Conservation (phyloP, 108 stramenopile species). For the Epipyxis sp. region DNA sequence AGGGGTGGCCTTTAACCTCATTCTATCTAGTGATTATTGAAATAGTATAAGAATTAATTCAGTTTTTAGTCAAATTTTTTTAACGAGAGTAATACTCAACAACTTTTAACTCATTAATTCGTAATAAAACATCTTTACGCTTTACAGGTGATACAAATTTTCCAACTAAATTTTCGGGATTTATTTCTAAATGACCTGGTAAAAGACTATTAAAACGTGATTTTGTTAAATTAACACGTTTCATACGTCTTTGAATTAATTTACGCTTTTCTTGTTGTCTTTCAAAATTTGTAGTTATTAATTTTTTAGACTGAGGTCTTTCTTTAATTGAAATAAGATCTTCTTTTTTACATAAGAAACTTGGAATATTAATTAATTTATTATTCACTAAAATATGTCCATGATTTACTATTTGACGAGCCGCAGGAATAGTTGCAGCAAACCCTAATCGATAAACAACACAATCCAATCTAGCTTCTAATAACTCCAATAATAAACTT, state of each 20-base stretch:
- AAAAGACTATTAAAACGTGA: constrained; percentile 3
- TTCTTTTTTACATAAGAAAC: constrained; percentile 27
- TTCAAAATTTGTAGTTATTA: constrained; percentile 18
- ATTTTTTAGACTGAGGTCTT: constrained; percentile 5
- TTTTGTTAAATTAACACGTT: constrained; percentile 9
- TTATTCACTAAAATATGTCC: constrained; percentile 27
- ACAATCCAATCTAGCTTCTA: constrained; percentile 21
- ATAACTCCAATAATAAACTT: constrained; percentile 23
- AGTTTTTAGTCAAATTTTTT: constrained; percentile 21
- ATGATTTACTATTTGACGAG: constrained; percentile 14
- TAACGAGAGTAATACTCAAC: constrained; percentile 19
- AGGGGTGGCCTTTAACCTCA: constrained; percentile 31
- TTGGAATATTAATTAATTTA: constrained; percentile 19
- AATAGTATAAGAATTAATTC: neutral
- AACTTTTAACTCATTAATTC: constrained; percentile 31
- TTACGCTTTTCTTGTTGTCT: constrained; percentile 18
- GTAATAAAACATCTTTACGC: constrained; percentile 5
- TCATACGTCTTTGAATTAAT: constrained; percentile 18
- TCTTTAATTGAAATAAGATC: constrained; percentile 29
- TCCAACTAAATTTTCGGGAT: constrained; percentile 25
- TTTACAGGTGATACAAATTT: constrained; percentile 27
- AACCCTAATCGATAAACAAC: constrained; percentile 17
- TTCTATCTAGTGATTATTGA: constrained; percentile 15
- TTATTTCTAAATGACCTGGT: constrained; percentile 23
- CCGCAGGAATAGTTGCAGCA: constrained; percentile 23